phyloP scores from a whole-genome alignment of 106 monocot species.

The Phalaenopsis aphrodite region DNA sequence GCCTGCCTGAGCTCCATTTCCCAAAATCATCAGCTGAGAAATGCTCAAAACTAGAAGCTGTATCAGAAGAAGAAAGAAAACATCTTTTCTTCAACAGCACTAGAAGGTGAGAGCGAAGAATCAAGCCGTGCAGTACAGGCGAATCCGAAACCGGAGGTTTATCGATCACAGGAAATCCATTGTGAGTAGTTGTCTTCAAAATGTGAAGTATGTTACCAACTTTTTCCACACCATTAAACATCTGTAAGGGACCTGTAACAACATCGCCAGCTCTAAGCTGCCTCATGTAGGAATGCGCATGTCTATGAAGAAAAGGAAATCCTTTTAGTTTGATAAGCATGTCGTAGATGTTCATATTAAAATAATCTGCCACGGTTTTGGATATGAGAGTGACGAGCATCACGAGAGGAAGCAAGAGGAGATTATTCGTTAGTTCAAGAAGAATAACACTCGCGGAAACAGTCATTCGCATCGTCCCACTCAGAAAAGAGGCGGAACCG shows the following conservation, averaged over 20 bases:
- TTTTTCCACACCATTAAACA: constrained; percentile 44
- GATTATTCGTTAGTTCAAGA: constrained; percentile 28
- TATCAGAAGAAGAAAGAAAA: constrained; percentile 14
- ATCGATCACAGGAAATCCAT: constrained; percentile 30
- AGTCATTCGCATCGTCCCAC: constrained; percentile 29
- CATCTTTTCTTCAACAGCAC: constrained; percentile 43
- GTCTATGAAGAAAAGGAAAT: constrained; percentile 37
- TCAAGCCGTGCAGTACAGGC: constrained; percentile 34
- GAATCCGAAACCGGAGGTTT: constrained; percentile 27
- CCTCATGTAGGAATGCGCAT: constrained; percentile 47
- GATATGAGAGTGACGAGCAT: constrained; percentile 32
- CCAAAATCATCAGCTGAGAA: constrained; percentile 37
- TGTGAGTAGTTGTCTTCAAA: constrained; percentile 25
- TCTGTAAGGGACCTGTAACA: constrained; percentile 37
- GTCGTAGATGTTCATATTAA: constrained; percentile 45
- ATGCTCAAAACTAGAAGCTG: not conserved
- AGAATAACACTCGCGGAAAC: constrained; percentile 29
- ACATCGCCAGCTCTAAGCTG: constrained; percentile 42
- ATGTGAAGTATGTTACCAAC: constrained; percentile 40
- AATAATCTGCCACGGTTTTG: constrained; percentile 44
- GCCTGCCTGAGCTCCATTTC: constrained; percentile 21
- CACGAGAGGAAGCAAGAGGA: constrained; percentile 26
- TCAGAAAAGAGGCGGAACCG: constrained; percentile 23
- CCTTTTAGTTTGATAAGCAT: constrained; percentile 38
- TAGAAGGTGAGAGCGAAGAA: constrained; percentile 48